phyloP scores from a whole-genome alignment of 1,139 yeast genomes.

The Protomyces inundatus region DNA sequence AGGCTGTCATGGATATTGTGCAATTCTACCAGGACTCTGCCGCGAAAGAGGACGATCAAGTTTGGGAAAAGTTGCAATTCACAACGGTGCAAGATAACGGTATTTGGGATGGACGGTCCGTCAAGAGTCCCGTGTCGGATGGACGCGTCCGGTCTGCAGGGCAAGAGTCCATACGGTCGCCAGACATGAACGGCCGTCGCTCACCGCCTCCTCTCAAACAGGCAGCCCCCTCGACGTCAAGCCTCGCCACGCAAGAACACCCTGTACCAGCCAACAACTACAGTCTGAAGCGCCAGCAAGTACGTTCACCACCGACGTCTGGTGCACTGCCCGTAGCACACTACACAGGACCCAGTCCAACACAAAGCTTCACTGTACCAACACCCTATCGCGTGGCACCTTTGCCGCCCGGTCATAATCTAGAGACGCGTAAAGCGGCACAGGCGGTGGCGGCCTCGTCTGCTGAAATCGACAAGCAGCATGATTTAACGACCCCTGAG shows the following conservation, averaged over 20 bases:
- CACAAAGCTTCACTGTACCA: neutral
- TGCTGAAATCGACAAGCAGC: neutral
- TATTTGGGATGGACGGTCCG: slow-evolving; percentile 6
- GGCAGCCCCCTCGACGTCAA: neutral
- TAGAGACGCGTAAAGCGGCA: neutral
- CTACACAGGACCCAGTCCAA: neutral
- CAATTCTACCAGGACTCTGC: slow-evolving; percentile 52
- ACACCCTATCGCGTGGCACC: neutral
- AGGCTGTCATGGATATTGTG: slow-evolving; percentile 89
- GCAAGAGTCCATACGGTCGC: neutral
- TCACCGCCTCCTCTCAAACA: neutral
- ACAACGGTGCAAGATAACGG: slow-evolving; percentile 1
- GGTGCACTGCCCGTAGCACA: neutral
- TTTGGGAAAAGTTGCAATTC: slow-evolving; percentile 10
- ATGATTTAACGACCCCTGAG: neutral
- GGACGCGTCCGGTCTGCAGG: neutral
- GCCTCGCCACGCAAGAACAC: neutral
- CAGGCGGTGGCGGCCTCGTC: neutral
- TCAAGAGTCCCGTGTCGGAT: neutral
- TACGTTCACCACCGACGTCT: neutral
- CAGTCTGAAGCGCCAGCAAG: neutral
- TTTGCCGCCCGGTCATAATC: neutral
- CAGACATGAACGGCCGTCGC: neutral
- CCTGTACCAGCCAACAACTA: neutral
- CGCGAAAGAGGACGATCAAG: slow-evolving; percentile 33